A percentile compares a stretch with the other conserved stretches of the same genome.
Evolutionary conservation across 805 yeast species (phyloP).

Genomic region (Kregervanrija pseudodelftensis): DNA sequence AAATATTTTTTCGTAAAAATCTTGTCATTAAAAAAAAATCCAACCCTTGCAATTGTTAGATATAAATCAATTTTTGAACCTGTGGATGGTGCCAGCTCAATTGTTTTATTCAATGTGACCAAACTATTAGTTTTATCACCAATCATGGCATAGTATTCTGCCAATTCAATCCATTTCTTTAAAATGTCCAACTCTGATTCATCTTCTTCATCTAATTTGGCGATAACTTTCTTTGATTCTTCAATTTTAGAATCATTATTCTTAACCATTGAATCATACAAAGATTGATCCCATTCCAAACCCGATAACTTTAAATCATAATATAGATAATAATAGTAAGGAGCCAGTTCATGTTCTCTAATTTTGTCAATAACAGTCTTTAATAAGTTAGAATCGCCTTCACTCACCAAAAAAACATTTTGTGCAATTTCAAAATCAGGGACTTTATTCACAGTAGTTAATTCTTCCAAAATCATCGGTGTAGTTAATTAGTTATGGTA

Average conservation of each 20-base stretch:
- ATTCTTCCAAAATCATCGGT: constrained; percentile 5
- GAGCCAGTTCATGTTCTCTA: constrained; percentile 61
- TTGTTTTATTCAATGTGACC: constrained; percentile 60
- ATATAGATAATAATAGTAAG: constrained; percentile 68
- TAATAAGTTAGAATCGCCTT: constrained; percentile 24
- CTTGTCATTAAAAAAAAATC: constrained; percentile 83
- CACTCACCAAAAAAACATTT: constrained; percentile 54
- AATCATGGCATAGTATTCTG: constrained; percentile 79
- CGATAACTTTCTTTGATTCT: constrained; percentile 47
- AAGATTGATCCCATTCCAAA: constrained; percentile 51
- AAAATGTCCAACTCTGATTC: constrained; percentile 85
- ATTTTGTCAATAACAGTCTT: constrained; percentile 48
- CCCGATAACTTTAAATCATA: constrained; percentile 33
- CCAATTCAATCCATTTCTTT: constrained; percentile 69
- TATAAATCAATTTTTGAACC: constrained; percentile 87
- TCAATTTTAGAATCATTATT: constrained; percentile 50
- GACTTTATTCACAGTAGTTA: constrained; percentile 37
- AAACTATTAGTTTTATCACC: constrained; percentile 75
- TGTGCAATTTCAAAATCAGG: constrained; percentile 86
- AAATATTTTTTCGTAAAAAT: constrained; percentile 61
- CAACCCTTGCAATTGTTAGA: constrained; percentile 77
- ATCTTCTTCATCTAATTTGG: constrained; percentile 53
- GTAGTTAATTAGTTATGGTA: neutral
- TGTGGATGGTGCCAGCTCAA: constrained; percentile 73
- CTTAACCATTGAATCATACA: constrained; percentile 43